Conservation (phyloP, 495 filamentous ascomycete species). For the Cercophora scortea region DNA sequence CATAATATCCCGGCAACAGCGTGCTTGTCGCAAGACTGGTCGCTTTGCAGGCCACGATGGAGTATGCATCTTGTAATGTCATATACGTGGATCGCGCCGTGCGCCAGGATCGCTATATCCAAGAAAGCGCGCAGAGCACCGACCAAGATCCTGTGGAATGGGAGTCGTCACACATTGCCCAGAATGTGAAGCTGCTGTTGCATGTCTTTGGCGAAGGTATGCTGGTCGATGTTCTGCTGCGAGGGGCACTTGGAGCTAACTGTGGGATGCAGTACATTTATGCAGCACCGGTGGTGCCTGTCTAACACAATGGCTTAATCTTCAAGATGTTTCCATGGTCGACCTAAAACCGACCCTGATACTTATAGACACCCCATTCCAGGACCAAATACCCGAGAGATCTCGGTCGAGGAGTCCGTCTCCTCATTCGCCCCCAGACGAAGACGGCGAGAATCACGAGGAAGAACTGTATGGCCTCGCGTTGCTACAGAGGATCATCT, state of each 20-base stretch:
- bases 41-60: conserved; percentile 47
- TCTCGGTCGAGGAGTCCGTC: conserved; percentile 29
- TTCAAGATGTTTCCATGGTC: conserved; percentile 54
- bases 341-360: conserved; percentile 67
- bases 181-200: conserved; percentile 40
- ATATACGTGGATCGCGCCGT: conserved; percentile 78
- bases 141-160: conserved; percentile 1
- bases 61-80: conserved; percentile 64
- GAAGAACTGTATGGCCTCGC: conserved; percentile 59
- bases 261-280: conserved; percentile 52
- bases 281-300: conserved; percentile 65
- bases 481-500: conserved; percentile 59
- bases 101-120: conserved; percentile 44
- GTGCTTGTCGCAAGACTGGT: conserved; percentile 42
- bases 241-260: conserved; percentile 15
- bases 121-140: background rate
- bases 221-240: background rate
- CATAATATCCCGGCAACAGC: conserved; percentile 28
- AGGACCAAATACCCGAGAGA: conserved; percentile 36
- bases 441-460: conserved; percentile 29
- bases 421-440: conserved; percentile 31
- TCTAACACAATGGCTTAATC: conserved; percentile 56
- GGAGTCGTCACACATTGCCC: conserved; percentile 31
- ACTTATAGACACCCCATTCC: conserved; percentile 60
- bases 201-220: conserved; percentile 44